These are phyloP conservation scores for Coffea eugenioides DNA, from an alignment of 257 asterid genomes.

Conservation along the genomic window DNA sequence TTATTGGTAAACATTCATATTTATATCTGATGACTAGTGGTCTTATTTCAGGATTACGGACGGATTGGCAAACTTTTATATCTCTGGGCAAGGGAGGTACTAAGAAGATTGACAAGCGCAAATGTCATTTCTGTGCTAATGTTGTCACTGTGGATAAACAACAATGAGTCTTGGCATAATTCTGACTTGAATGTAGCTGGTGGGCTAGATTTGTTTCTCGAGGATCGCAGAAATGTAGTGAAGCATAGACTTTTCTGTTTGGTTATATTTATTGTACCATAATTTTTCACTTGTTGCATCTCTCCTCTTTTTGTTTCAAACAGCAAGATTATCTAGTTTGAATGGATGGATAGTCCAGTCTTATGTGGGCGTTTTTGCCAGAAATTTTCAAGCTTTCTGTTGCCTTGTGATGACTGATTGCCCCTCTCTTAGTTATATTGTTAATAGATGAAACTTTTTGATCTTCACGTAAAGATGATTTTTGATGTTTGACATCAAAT, in stretches of 20 bases:
- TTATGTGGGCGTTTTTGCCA: background rate
- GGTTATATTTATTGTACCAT: background rate
- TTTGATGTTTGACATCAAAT: background rate
- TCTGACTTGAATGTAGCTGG: background rate
- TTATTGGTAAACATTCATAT: background rate
- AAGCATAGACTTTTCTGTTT: background rate
- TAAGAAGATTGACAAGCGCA: background rate
- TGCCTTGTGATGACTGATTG: background rate
- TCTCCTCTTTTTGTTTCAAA: background rate
- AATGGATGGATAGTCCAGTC: background rate
- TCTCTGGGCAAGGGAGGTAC: background rate
- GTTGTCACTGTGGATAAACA: background rate
- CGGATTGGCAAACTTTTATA: background rate
- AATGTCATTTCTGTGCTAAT: background rate
- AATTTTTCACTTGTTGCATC: background rate
- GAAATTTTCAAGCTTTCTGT: background rate
- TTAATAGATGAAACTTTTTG: background rate
- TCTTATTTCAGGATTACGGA: constrained; percentile 12
- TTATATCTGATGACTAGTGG: background rate
- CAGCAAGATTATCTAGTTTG: background rate
- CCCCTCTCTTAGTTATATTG: background rate
- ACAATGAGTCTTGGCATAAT: background rate
- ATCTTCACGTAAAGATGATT: too few species aligned
- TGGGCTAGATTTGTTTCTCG: background rate
- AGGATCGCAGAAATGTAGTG: background rate